Evolutionary conservation across 1,284 basidiomycete species (phyloP).

Genomic region (Moesziomyces sp.): DNA sequence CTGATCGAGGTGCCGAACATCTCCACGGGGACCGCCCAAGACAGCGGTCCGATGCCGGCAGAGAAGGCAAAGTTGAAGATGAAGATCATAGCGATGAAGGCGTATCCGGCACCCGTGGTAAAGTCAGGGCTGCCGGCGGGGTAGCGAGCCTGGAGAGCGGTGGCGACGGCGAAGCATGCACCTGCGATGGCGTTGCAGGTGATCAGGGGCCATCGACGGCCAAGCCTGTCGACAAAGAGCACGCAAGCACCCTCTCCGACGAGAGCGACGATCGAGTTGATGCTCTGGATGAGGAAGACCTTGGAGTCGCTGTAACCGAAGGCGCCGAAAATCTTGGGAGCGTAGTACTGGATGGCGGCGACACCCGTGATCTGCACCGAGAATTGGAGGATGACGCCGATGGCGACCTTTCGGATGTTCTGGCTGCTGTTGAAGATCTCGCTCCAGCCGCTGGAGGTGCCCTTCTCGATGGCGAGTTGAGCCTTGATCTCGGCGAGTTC

Average conservation of each 20-base stretch:
- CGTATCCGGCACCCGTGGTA: constrained; percentile 20
- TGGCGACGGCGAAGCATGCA: constrained; percentile 72
- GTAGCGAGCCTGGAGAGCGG: constrained; percentile 72
- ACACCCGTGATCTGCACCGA: constrained; percentile 72
- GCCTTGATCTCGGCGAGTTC: constrained; percentile 69
- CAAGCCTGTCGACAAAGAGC: constrained; percentile 74
- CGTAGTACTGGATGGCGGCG: constrained; percentile 72
- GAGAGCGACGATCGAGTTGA: constrained; percentile 75
- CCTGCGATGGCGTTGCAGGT: constrained; percentile 73
- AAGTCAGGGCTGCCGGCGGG: constrained; percentile 69
- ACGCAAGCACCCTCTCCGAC: constrained; percentile 74
- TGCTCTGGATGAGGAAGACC: constrained; percentile 74
- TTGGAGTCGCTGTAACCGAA: constrained; percentile 71
- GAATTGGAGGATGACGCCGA: constrained; percentile 70
- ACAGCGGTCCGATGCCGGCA: constrained; percentile 71
- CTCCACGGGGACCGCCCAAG: constrained; percentile 68
- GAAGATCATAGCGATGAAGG: constrained; percentile 69
- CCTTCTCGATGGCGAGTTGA: constrained; percentile 62
- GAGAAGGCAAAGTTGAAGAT: constrained; percentile 74
- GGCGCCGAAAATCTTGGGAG: constrained; percentile 58
- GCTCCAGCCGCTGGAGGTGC: constrained; percentile 66
- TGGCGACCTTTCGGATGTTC: constrained; percentile 70
- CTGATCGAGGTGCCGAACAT: constrained; percentile 74
- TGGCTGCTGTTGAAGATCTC: constrained; percentile 72
- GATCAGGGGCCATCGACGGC: constrained; percentile 73